Base-by-base conservation (phyloP, 2,329 filamentous ascomycete genomes). In the Fusarium nisikadoi region DNA sequence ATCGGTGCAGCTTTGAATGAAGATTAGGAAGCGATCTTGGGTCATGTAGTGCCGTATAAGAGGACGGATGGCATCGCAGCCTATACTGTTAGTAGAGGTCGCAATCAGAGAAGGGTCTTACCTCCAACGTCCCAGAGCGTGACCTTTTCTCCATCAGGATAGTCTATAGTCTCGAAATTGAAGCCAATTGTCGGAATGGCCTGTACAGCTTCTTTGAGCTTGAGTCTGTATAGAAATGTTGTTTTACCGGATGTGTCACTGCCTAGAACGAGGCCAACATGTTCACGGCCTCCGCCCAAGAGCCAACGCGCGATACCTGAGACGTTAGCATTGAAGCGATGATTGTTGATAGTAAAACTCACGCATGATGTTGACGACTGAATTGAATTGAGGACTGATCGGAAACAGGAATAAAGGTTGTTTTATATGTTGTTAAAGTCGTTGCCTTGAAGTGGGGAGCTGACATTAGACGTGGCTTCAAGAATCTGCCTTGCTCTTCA, bases 111-210 rank as follows among this genome's bases (percentile, higher is more conserved):
- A 35, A 14, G 17, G 3, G 16, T 8, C 69, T 58, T 19, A 79
- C 78, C 78, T 70, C 78, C 78, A 13, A 79, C 62, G 25, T 80
- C 77, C 78, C 78, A 80, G 3, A 80, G 50, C 0, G 72, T 74
- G 3, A 79, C 62, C 16, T 71, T 75, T 11, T 65, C 66, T 9
- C 74, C 70, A 49, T 72, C 58, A 0, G 68, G 38, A 45, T 72
- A 65, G 4, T 75, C 69, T 1, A 95, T 91, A 5, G 91, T 93
- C 84, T 98, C 95, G 71, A 98, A 93, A 80, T 98, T 98, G 86
- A 98, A 97, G 67, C 92, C 95, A 80, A 97, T 96, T 75, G 95
- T 98, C 70, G 95, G 95, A 80, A 98, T 97, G 71, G 94, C 97
- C 78, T 94, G 96, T 80, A 97, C 94, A 80, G 94, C 93, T 87